Evolutionary conservation across 1,284 basidiomycete species (phyloP), one percentile per base, ranked within the genome.

Genomic region (Cerioporus squamosus): DNA sequence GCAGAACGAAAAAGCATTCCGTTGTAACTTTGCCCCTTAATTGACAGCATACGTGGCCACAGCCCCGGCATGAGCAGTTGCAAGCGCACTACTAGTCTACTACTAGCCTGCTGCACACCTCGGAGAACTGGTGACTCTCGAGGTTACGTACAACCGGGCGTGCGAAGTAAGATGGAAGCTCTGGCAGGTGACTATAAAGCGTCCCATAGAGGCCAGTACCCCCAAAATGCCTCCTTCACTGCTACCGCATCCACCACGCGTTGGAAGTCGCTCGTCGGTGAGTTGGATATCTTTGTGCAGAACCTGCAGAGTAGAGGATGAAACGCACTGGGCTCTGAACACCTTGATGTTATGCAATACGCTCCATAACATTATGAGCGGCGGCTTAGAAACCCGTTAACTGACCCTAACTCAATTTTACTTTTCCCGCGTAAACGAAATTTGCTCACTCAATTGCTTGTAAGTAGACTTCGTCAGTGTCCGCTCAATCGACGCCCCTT

Each of bases 381-480:
- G 89, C 90, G 89, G 90, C 89, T 80, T 92, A 91, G 89, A 92
- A 92, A 91, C 81, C 90, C 90, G 90, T 91, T 86, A 77, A 87
- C 90, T 91, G 90, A 93, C 70, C 57, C 56, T 60, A 53, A 51
- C 59, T 58, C 18, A 20, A 33, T 52, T 39, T 48, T 61, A 9
- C 42, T 12, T 33, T 29, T 18, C 23, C 15, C 45, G 9, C 44
- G 20, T 44, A 45, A 51, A 12, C 33, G 29, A 44, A 56, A 14
- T 45, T 62, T 50, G 29, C 43, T 53, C 42, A 56, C 39, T 55
- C 24, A n/a, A 36, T 42, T 14, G 36, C n/a, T 15, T n/a, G 23
- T 44, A 24, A 23, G 40, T 3, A n/a, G n/a, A n/a, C n/a, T n/a
- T n/a, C n/a, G n/a, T n/a, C n/a, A n/a, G n/a, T n/a, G n/a, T n/a